phyloP scores from a whole-genome alignment of 495 filamentous ascomycete species.

The Trichocladium uniseriatum region DNA sequence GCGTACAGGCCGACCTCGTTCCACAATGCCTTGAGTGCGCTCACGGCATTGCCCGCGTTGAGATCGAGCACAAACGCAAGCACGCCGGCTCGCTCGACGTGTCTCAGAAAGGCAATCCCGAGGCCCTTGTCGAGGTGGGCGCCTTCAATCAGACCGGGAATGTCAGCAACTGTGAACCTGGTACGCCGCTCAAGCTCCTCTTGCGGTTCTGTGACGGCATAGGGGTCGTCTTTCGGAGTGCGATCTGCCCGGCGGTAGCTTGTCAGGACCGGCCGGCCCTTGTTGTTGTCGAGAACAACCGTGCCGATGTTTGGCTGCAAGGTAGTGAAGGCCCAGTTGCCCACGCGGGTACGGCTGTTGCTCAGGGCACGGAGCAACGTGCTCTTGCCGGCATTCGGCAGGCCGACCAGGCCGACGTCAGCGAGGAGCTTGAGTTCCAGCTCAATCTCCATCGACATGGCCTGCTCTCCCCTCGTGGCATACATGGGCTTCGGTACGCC shows the following conservation, averaged over 20 bases:
- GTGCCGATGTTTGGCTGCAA: constrained; percentile 91
- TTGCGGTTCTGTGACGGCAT: constrained; percentile 19
- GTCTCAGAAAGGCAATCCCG: constrained; percentile 83
- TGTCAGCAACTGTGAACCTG: constrained; percentile 89
- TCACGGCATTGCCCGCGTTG: constrained; percentile 64
- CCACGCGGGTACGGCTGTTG: constrained; percentile 77
- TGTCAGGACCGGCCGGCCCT: constrained; percentile 46
- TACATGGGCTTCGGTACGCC: constrained; percentile 65
- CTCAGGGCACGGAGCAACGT: constrained; percentile 81
- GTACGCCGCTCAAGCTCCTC: constrained; percentile 46
- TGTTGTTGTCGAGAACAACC: constrained; percentile 76
- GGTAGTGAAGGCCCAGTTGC: constrained; percentile 95
- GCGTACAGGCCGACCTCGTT: constrained; percentile 83
- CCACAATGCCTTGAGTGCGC: constrained; percentile 74
- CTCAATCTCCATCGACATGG: constrained; percentile 67
- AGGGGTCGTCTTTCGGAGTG: constrained; percentile 32
- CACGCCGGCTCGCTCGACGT: constrained; percentile 87
- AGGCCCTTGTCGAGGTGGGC: constrained; percentile 89
- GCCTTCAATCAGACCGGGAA: constrained; percentile 82
- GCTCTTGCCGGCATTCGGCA: constrained; percentile 94
- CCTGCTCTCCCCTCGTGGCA: constrained; percentile 75
- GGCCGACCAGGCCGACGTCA: constrained; percentile 86
- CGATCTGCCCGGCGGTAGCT: constrained; percentile 15
- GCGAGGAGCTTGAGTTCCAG: constrained; percentile 92
- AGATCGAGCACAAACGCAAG: constrained; percentile 92